phyloP scores from a whole-genome alignment of 352 stramenopile species.

The Sclerospora graminicola region DNA sequence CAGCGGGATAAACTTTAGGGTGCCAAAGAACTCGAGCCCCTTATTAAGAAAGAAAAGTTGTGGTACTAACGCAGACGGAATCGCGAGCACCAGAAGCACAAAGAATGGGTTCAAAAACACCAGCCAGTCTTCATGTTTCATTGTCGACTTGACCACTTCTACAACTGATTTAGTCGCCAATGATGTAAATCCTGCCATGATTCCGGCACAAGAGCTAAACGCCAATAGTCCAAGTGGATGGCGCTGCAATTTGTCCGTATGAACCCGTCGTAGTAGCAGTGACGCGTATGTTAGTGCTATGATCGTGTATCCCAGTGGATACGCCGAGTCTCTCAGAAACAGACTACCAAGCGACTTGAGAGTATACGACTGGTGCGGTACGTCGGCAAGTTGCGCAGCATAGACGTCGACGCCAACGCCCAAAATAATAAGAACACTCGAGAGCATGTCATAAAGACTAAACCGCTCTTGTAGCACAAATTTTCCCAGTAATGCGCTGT shows the following conservation, averaged over 20 bases:
- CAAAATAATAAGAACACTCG: slow-evolving; percentile 49
- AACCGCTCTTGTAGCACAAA: slow-evolving; percentile 56
- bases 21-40: slow-evolving; percentile 65
- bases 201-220: slow-evolving; percentile 59
- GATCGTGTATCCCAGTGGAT: slow-evolving; percentile 43
- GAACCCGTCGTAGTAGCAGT: slow-evolving; percentile 45
- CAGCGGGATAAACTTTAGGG: slow-evolving; percentile 71
- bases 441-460: slow-evolving; percentile 35
- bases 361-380: slow-evolving; percentile 43
- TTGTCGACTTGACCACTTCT: slow-evolving; percentile 44
- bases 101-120: slow-evolving; percentile 64
- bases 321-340: slow-evolving; percentile 44
- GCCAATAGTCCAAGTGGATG: slow-evolving; percentile 43
- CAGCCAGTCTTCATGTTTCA: slow-evolving; percentile 26
- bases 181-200: slow-evolving; percentile 73
- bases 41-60: slow-evolving; percentile 78
- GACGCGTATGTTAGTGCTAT: slow-evolving; percentile 34
- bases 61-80: slow-evolving; percentile 47
- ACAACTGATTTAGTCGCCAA: slow-evolving; percentile 67
- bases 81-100: slow-evolving; percentile 39
- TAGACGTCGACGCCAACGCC: slow-evolving; percentile 56
- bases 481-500: slow-evolving; percentile 55
- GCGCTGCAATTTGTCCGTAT: slow-evolving; percentile 39
- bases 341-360: slow-evolving; percentile 36
- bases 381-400: slow-evolving; percentile 32